Conservation (phyloP, 345 rosid species). For the Turnera subulata region DNA sequence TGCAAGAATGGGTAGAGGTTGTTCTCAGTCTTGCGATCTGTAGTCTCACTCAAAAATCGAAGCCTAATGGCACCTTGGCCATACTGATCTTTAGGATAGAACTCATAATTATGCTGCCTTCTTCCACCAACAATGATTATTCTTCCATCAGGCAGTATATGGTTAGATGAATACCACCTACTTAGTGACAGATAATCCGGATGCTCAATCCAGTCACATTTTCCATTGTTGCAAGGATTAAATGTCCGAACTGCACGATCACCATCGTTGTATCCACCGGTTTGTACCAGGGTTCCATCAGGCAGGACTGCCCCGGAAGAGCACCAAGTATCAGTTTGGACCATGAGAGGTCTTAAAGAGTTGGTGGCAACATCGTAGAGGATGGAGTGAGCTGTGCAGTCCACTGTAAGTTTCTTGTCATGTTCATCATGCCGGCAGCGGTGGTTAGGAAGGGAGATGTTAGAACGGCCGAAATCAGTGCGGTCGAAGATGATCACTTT, state of each 20-base stretch:
- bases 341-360: slow-evolving; percentile 51
- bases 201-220: slow-evolving; percentile 71
- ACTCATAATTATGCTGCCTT: slow-evolving; percentile 61
- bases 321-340: slow-evolving; percentile 80
- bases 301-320: slow-evolving; percentile 72
- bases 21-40: slow-evolving; percentile 51
- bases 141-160: slow-evolving; percentile 68
- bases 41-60: slow-evolving; percentile 45
- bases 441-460: slow-evolving; percentile 53
- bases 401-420: slow-evolving; percentile 35
- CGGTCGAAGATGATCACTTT: slow-evolving; percentile 75
- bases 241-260: slow-evolving; percentile 51
- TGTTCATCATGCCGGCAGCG: slow-evolving; percentile 40
- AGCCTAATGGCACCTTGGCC: slow-evolving; percentile 19
- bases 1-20: slow-evolving; percentile 83
- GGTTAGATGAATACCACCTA: slow-evolving; percentile 82
- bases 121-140: slow-evolving; percentile 72
- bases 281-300: slow-evolving; percentile 65
- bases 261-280: slow-evolving; percentile 79
- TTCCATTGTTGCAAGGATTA: slow-evolving; percentile 37
- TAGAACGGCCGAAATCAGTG: slow-evolving; percentile 72
- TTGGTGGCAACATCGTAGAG: slow-evolving; percentile 55
- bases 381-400: slow-evolving; percentile 88
- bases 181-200: slow-evolving; percentile 41
- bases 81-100: slow-evolving; percentile 32